Conservation (phyloP, 2,329 filamentous ascomycete species). For the Zalaria obscura region DNA sequence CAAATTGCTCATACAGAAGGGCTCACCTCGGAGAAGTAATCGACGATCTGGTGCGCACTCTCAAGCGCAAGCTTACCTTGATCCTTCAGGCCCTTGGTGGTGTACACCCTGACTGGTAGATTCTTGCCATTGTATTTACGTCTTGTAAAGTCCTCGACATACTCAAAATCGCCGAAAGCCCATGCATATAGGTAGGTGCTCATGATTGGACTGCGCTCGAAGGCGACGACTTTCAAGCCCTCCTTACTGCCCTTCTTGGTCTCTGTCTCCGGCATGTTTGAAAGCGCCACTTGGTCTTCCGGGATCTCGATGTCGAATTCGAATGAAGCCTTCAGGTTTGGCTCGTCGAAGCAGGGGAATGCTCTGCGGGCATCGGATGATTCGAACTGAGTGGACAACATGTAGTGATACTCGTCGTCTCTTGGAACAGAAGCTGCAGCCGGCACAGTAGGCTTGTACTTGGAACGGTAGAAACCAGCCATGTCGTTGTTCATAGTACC, state of each 20-base stretch:
- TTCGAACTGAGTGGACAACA: conserved; percentile 93
- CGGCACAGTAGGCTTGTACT: conserved; percentile 70
- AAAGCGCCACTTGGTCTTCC: conserved; percentile 72
- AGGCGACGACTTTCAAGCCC: conserved; percentile 52
- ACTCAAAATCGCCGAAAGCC: conserved; percentile 95
- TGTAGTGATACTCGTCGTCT: conserved; percentile 50
- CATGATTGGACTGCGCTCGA: conserved; percentile 79
- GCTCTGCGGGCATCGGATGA: conserved; percentile 87
- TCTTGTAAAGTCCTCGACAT: conserved; percentile 80
- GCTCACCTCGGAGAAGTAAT: conserved; percentile 74
- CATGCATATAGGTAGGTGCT: conserved; percentile 80
- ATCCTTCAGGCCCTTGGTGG: conserved; percentile 82
- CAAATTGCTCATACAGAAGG: too few species aligned
- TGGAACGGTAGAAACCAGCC: conserved; percentile 86
- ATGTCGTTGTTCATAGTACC: conserved; percentile 85
- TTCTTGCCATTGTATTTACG: conserved; percentile 83
- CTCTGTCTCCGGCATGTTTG: conserved; percentile 86
- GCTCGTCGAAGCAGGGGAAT: conserved; percentile 97
- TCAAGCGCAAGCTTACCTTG: conserved; percentile 82
- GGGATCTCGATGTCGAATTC: conserved; percentile 89
- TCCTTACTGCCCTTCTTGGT: conserved; percentile 53
- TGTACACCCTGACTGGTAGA: conserved; percentile 90
- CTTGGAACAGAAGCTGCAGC: conserved; percentile 65
- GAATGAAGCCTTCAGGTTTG: conserved; percentile 91
- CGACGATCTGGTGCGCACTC: conserved; percentile 84